These are phyloP conservation scores for Parsonsia alboflavescens DNA, from an alignment of 257 asterid genomes.

Conservation along the genomic window DNA sequence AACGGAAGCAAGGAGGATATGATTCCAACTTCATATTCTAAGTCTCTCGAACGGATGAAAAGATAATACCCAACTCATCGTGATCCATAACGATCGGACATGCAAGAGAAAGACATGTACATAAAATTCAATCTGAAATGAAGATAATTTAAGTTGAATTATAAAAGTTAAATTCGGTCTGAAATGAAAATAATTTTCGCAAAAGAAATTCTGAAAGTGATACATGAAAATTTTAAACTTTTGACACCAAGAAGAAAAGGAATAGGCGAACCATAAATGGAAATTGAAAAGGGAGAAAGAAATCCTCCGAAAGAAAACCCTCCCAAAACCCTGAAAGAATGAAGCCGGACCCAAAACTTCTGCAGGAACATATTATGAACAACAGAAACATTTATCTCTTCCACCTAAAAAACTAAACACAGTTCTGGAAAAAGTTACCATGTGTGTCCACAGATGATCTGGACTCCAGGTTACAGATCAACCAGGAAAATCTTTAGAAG, in stretches of 20 bases:
- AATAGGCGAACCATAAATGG: neutral
- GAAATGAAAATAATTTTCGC: neutral
- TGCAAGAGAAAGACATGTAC: neutral
- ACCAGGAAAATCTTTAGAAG: slow-evolving; percentile 11
- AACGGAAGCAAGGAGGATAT: neutral
- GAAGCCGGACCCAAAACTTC: neutral
- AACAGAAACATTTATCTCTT: neutral
- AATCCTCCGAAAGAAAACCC: slow-evolving; percentile 11
- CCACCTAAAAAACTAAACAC: neutral
- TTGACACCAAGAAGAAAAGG: neutral
- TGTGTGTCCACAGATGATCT: slow-evolving; percentile 6
- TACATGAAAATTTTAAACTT: neutral
- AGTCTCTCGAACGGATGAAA: neutral
- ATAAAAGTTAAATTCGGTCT: neutral
- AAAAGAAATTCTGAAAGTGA: neutral
- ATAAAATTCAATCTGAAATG: too few relatives aligned
- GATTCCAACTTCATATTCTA: neutral
- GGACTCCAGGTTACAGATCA: slow-evolving; percentile 12
- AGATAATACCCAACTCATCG: slow-evolving; percentile 6
- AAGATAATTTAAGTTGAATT: too few relatives aligned
- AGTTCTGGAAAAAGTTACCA: neutral
- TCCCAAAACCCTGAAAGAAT: slow-evolving; percentile 24
- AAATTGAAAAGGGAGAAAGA: neutral
- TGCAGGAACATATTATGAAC: neutral
- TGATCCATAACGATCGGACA: slow-evolving; percentile 1